Conservation (phyloP, 768 basidiomycete species). For the Tricholoma flavovirens region DNA sequence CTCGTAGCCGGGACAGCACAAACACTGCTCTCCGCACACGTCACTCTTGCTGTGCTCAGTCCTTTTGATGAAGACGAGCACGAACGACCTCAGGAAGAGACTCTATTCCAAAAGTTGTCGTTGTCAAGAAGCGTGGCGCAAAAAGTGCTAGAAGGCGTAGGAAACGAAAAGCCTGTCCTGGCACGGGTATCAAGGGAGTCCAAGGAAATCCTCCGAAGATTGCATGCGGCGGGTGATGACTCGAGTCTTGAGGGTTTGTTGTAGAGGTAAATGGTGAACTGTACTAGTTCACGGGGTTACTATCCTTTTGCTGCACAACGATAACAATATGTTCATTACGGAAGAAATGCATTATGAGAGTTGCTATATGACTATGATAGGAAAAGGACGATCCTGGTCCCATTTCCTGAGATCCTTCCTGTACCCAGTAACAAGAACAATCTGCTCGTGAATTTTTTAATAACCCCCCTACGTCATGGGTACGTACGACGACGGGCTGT, state of each 20-base stretch:
- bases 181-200: conserved; percentile 81
- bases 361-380: too few relatives aligned
- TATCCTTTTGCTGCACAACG: neutral
- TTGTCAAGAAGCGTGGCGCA: conserved; percentile 59
- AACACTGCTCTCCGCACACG: conserved; percentile 54
- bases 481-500: too few relatives aligned
- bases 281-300: neutral
- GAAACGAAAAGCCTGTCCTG: conserved; percentile 64
- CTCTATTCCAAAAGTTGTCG: conserved; percentile 62
- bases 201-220: conserved; percentile 55
- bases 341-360: too few relatives aligned
- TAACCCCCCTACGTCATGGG: too few relatives aligned
- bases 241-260: conserved; percentile 41
- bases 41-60: conserved; percentile 51
- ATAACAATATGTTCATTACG: too few relatives aligned
- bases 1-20: conserved; percentile 66
- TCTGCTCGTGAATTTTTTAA: too few relatives aligned
- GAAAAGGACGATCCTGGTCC: too few relatives aligned
- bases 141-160: conserved; percentile 66
- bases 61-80: conserved; percentile 42
- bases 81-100: conserved; percentile 16
- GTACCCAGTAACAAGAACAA: too few relatives aligned
- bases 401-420: too few relatives aligned
- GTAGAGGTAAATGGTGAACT: conserved; percentile 14
- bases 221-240: conserved; percentile 26